Evolutionary conservation across 495 filamentous ascomycete species (phyloP).

Genomic region (Podospora conica): DNA sequence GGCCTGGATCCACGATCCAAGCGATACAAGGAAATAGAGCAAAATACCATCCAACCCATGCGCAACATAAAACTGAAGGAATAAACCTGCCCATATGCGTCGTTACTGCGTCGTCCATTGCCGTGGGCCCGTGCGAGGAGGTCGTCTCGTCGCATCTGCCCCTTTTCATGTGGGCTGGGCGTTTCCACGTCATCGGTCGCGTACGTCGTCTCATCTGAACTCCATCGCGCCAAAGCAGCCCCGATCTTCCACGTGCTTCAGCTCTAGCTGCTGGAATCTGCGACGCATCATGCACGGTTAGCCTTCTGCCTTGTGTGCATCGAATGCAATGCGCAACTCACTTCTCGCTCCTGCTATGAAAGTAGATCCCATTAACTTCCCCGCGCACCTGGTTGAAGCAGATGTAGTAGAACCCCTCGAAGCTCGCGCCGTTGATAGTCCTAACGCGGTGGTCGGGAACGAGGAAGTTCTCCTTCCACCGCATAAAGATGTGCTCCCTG

Average conservation of each 20-base stretch:
- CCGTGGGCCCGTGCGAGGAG: background rate
- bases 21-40: background rate
- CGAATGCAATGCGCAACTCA: conserved; percentile 44
- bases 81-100: background rate
- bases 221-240: conserved; percentile 88
- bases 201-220: conserved; percentile 57
- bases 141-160: background rate
- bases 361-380: conserved; percentile 88
- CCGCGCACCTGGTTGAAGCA: conserved; percentile 92
- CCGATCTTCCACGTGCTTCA: conserved; percentile 76
- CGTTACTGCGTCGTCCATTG: background rate
- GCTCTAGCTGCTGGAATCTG: conserved; percentile 88
- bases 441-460: conserved; percentile 90
- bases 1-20: background rate
- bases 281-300: background rate
- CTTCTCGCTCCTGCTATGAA: conserved; percentile 96
- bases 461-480: conserved; percentile 98
- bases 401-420: conserved; percentile 99
- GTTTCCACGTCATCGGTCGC: background rate
- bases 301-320: background rate
- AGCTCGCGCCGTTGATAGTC: conserved; percentile 88
- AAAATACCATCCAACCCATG: background rate
- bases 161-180: background rate
- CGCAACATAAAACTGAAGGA: background rate
- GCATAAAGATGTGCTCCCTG: conserved; percentile 95